These are phyloP conservation scores for Rhytidiadelphus loreus DNA, from an alignment of 225 moss, liverwort and hornwort species.

Conservation along the genomic window DNA sequence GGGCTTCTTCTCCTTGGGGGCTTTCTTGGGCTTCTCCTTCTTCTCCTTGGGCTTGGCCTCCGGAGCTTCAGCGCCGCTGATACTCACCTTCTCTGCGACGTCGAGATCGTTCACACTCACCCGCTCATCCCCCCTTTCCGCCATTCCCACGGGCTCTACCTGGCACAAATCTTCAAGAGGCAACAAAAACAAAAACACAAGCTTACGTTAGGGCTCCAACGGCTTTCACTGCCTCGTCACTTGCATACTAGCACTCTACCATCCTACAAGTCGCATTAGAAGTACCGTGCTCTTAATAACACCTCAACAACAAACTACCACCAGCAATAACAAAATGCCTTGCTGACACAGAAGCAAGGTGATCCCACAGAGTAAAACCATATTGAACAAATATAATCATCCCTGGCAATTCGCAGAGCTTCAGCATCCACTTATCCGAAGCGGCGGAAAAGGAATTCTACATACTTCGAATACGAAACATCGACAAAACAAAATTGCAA, in stretches of 20 bases:
- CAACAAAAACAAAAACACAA: not conserved
- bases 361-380: not conserved
- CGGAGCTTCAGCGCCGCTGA: constrained; percentile 24
- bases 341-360: not conserved
- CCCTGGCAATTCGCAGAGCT: not conserved
- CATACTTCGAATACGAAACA: not conserved
- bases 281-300: not conserved
- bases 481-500: not conserved
- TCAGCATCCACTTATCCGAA: not conserved
- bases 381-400: not conserved
- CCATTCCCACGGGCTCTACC: constrained; percentile 2
- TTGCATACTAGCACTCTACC: not conserved
- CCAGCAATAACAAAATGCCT: not conserved
- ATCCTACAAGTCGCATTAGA: not conserved
- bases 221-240: not conserved
- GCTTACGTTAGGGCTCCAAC: not conserved
- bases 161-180: not conserved
- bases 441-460: not conserved
- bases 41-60: constrained; percentile 31
- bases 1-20: constrained; percentile 44
- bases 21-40: constrained; percentile 53
- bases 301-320: not conserved
- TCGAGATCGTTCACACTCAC: constrained; percentile 20
- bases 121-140: constrained; percentile 17
- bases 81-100: constrained; percentile 31